Conservation (phyloP, 1,284 basidiomycete genomes). For the Dichomitus squalens region DNA sequence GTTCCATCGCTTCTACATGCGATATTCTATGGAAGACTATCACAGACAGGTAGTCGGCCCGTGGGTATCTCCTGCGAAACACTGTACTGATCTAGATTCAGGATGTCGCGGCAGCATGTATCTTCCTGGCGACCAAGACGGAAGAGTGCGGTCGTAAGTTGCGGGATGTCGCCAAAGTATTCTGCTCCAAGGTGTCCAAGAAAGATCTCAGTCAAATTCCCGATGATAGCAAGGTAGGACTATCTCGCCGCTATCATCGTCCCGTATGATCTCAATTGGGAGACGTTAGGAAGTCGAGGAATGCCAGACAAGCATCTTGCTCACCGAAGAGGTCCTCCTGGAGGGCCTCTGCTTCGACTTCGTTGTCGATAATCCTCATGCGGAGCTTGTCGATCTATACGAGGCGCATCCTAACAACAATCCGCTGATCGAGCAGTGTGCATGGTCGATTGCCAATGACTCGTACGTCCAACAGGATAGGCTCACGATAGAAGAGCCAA, state of each 20-base stretch:
- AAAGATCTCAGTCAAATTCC: conserved; percentile 58
- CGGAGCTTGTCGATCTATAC: conserved; percentile 70
- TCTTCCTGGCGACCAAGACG: conserved; percentile 91
- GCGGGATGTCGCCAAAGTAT: conserved; percentile 80
- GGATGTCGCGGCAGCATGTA: conserved; percentile 88
- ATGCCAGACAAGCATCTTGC: conserved; percentile 73
- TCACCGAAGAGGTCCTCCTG: conserved; percentile 82
- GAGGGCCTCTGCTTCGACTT: conserved; percentile 94
- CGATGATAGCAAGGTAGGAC: conserved; percentile 57
- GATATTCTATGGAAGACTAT: conserved; percentile 84
- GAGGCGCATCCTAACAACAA: conserved; percentile 52
- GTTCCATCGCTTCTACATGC: conserved; percentile 96
- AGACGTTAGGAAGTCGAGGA: conserved; percentile 66
- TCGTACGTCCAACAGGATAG: conserved; percentile 56
- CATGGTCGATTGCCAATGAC: conserved; percentile 84
- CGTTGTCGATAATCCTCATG: conserved; percentile 81
- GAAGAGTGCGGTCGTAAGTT: conserved; percentile 88
- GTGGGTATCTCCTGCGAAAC: too few relatives aligned
- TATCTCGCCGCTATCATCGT: not conserved
- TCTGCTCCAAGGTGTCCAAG: conserved; percentile 68
- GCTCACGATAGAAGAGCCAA: not conserved
- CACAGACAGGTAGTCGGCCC: conserved; percentile 63
- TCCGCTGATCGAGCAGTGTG: conserved; percentile 61
- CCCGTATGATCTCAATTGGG: not conserved
- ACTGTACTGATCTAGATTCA: conserved; percentile 34